Evolutionary conservation across 768 basidiomycete genomes (phyloP), one percentile per base, ranked within the genome.

Genomic region (Macrocybe gigantea): DNA sequence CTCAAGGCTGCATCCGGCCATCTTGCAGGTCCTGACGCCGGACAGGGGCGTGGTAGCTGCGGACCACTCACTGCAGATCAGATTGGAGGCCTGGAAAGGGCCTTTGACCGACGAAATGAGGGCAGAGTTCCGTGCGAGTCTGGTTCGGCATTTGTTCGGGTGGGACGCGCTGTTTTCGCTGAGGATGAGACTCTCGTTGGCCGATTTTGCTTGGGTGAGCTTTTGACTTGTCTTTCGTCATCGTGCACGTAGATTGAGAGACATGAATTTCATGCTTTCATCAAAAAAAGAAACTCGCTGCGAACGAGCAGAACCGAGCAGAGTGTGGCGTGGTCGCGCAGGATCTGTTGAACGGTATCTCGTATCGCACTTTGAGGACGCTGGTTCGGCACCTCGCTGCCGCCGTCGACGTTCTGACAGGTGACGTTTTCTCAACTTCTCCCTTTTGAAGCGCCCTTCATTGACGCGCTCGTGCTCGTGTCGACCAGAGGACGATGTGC

Each of bases 111-210:
- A 4, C 22, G 22, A 22, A 22, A 52, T 79, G 6, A 71, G 70
- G 15, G 49, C 49, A 15, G 70, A 69, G n/a, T 74, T 86, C 50
- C 67, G 75, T 38, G 61, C 60, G 11, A 80, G 82, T 51, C 57
- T 88, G 12, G 55, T 66, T 0, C 69, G 67, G 7, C 77, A 85
- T 57, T 63, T 89, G 10, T 88, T 80, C 57, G 85, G 86, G 1
- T 81, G 75, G 71, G 72, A 79, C 44, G 60, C 61, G 41, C 57
- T 85, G 15, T 59, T 79, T 36, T 71, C 70, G 0, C 64, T 82
- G 33, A 73, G 85, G 42, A 70, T 85, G 70, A 67, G 76, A 38
- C 68, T 87, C 45, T 69, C 77, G 6, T 50, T 80, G 14, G 71
- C 75, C 1, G 78, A 79, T 61, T 71, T 72, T 51, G 61, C 68